Evolutionary conservation across 371 early-diverging fungal species (phyloP).

Genomic region (Mucor saturninus): DNA sequence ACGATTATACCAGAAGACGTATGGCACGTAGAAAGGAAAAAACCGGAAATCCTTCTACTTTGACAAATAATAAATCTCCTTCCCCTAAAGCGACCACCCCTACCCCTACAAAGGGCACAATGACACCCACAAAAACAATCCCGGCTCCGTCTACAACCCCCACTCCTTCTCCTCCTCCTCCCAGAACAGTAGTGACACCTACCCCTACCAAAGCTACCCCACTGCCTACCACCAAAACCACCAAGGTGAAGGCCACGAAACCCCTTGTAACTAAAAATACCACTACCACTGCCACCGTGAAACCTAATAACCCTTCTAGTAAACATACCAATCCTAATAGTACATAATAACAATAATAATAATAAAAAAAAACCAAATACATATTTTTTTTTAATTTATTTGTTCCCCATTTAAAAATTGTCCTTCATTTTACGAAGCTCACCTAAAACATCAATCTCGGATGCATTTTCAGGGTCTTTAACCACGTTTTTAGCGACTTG

Average conservation of each 20-base stretch:
- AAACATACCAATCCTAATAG: not conserved
- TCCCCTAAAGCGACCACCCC: too few species aligned
- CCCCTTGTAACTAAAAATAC: not conserved
- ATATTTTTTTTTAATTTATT: conserved; percentile 3
- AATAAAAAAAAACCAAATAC: not conserved
- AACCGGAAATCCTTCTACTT: not conserved
- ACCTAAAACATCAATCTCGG: conserved; percentile 38
- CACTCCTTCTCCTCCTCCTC: not conserved
- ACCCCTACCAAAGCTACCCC: not conserved
- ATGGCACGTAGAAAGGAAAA: conserved; percentile 29
- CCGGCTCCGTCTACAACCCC: too few species aligned
- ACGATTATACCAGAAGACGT: conserved; percentile 28
- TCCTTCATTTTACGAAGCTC: conserved; percentile 52
- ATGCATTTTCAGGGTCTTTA: conserved; percentile 7
- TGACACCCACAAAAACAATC: not conserved
- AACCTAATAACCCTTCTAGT: not conserved
- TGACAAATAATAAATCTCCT: too few species aligned
- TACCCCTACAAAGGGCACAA: not conserved
- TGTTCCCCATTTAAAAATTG: conserved; percentile 31
- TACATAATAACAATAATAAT: conserved; percentile 12
- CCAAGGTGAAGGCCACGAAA: not conserved
- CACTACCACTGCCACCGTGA: not conserved
- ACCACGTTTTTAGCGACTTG: conserved; percentile 22
- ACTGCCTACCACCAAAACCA: not conserved
- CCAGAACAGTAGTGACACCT: too few species aligned